Evolutionary conservation across 176 grass and related monocot species (phyloP).

Genomic region (Elymus sibiricus): DNA sequence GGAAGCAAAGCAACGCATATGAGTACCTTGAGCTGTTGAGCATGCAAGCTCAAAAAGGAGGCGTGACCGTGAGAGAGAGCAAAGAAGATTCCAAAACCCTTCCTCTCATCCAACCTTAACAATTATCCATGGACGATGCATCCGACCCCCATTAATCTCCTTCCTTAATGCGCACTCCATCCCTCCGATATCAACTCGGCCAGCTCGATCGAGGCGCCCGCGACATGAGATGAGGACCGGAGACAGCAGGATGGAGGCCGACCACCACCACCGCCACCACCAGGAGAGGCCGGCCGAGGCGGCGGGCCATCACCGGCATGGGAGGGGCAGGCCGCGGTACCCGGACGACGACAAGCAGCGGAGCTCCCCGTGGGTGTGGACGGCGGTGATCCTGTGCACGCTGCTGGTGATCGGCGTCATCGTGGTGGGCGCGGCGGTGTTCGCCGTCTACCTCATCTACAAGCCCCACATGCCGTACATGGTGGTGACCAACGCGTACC

Average conservation of each 20-base stretch:
- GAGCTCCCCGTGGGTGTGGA: conserved; percentile 29
- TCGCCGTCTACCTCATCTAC: conserved; percentile 70
- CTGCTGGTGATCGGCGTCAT: conserved; percentile 51
- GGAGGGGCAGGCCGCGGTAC: not conserved
- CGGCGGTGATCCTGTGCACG: conserved; percentile 42
- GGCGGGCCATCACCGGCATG: not conserved
- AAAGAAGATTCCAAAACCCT: no score
- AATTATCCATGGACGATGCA: conserved; percentile 47
- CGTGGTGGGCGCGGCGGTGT: conserved; percentile 45
- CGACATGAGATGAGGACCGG: no score
- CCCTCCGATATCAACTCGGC: no score
- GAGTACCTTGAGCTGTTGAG: no score
- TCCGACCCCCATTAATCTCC: not conserved
- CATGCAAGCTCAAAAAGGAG: no score
- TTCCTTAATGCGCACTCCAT: conserved; percentile 36
- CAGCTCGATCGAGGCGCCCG: no score
- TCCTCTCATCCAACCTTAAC: no score
- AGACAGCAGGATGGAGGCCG: no score
- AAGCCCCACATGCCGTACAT: conserved; percentile 68
- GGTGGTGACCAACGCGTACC: conserved; percentile 40
- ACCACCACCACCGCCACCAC: no score
- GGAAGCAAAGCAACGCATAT: no score
- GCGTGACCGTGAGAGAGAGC: not conserved
- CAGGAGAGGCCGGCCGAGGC: no score
- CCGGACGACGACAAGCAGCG: not conserved